These are phyloP conservation scores for Linanthus parryae DNA, from an alignment of 148 eudicot genomes.

Conservation along the genomic window DNA sequence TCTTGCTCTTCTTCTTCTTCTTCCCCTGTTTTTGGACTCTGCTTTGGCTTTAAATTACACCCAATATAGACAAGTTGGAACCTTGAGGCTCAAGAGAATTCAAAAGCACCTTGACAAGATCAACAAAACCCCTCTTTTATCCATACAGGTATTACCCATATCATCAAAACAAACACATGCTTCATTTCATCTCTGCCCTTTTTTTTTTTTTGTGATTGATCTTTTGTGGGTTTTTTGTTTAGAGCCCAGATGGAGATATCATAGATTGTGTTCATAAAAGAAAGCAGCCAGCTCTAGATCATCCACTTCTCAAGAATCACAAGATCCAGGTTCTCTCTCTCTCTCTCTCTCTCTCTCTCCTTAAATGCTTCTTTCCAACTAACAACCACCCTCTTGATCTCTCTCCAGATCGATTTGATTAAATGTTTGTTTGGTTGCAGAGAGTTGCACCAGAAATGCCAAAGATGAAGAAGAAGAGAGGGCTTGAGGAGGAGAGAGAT, in stretches of 20 bases:
- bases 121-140: constrained; percentile 66
- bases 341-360: neutral
- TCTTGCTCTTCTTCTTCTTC: constrained; percentile 5
- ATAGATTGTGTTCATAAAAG: constrained; percentile 85
- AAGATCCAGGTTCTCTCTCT: constrained; percentile 73
- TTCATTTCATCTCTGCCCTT: too few species aligned
- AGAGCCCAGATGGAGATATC: constrained; percentile 99
- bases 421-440: constrained; percentile 45
- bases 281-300: constrained; percentile 94
- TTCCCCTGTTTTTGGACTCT: constrained; percentile 16
- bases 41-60: constrained; percentile 54
- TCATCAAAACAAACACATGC: too few species aligned
- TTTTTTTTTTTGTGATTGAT: neutral
- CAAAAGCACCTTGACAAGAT: constrained; percentile 66
- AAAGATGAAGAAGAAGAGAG: constrained; percentile 13
- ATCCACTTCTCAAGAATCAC: constrained; percentile 94
- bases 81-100: constrained; percentile 75
- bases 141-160: constrained; percentile 86
- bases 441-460: constrained; percentile 62
- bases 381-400: constrained; percentile 8
- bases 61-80: constrained; percentile 59
- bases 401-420: too few species aligned
- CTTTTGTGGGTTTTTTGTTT: too few species aligned
- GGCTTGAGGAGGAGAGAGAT: constrained; percentile 11
- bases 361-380: too few species aligned